Conservation (phyloP, 306 rosid genomes). For the Pyrus communis region DNA sequence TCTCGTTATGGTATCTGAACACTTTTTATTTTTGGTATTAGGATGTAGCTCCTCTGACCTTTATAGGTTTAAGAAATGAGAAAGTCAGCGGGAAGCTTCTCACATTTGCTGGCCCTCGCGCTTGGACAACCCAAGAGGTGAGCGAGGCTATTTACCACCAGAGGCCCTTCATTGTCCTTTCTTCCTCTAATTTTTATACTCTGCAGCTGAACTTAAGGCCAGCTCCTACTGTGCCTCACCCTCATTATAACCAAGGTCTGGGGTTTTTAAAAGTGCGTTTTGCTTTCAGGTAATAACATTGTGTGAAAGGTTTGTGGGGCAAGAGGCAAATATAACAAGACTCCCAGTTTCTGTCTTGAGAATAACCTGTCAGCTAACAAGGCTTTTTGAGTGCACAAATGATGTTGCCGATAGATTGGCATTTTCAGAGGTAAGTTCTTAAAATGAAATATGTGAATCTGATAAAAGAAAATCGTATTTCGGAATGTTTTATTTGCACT, state of each 20-base stretch:
- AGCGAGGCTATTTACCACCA: background rate
- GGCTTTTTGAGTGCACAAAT: slow-evolving; percentile 28
- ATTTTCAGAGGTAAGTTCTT: too few relatives aligned
- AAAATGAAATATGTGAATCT: too few relatives aligned
- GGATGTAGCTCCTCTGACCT: slow-evolving; percentile 56
- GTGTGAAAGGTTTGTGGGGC: slow-evolving; percentile 99
- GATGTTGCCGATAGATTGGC: too few relatives aligned
- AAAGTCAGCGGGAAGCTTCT: slow-evolving; percentile 58
- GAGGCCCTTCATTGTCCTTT: background rate
- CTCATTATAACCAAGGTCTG: background rate
- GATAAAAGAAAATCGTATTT: too few relatives aligned
- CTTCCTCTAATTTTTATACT: background rate
- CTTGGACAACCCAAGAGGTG: slow-evolving; percentile 99
- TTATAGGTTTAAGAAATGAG: too few relatives aligned
- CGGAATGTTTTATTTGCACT: too few relatives aligned
- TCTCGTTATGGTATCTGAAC: background rate
- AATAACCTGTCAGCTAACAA: slow-evolving; percentile 79
- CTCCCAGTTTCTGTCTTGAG: slow-evolving; percentile 80
- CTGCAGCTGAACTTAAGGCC: background rate
- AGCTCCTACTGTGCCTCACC: background rate
- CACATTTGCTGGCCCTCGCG: slow-evolving; percentile 94
- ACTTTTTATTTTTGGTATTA: slow-evolving; percentile 24
- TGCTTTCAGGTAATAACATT: slow-evolving; percentile 71
- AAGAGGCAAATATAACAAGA: too few relatives aligned
- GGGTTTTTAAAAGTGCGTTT: background rate